Evolutionary conservation across 805 yeast species (phyloP), one percentile per base, ranked within the genome.

Genomic region (Maudiozyma saulgeensis): DNA sequence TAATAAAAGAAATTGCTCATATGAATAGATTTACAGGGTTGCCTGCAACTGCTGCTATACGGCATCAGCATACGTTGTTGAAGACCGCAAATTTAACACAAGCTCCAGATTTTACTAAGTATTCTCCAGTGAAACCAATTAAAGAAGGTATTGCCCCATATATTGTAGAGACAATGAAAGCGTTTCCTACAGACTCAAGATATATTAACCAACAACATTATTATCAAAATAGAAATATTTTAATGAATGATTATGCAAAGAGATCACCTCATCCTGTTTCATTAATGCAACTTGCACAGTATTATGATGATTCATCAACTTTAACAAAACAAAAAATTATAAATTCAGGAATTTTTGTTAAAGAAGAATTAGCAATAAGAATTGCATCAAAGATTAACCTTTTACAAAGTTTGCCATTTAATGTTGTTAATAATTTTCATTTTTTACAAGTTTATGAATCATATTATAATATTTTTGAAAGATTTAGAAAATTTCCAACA

Each of bases 251-350:
- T 41, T 64, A 62, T 49, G 50, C 60, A 41, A 71, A 76, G 45
- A 77, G 80, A 54, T 62, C 69, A n/a, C 90, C 96, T 0, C 88
- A 87, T 63, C 96, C 98, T 0, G 95, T 91, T 21, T 83, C 96
- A 0, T 66, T 93, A n/a, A 73, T 87, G 47, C 97, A 91, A 59
- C 68, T 91, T 56, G 96, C 96, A 1, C 88, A 88, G 41, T 91
- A 84, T 62, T 97, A 96, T 44, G 82, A 83, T 57, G 66, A 65
- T 50, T 63, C 68, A 1, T 53, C 58, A n/a, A 77, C 77, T 35
- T 66, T 91, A 46, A 85, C 88, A 13, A 79, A 79, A 55, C 87
- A 82, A 37, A 89, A 90, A 68, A 74, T 91, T 45, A 70, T 91
- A 11, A 73, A 82, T 41, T 82, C 93, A 53, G 98, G 96, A 18